Conservation (phyloP, 768 basidiomycete species). For the Suillus hirtellus region DNA sequence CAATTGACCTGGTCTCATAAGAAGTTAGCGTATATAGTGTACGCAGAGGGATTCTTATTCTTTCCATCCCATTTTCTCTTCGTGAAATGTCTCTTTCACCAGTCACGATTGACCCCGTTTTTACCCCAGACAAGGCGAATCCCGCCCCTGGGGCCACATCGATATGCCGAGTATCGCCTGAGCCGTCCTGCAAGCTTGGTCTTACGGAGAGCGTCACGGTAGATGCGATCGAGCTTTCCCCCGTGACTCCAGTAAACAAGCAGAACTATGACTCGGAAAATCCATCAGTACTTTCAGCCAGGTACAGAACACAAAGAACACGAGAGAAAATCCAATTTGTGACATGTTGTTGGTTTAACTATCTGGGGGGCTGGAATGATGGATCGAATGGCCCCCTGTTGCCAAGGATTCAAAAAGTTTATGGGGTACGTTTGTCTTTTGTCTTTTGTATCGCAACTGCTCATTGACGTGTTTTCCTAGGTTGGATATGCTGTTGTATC, state of each 20-base stretch:
- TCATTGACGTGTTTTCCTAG: constrained; percentile 20
- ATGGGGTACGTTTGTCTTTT: constrained; percentile 27
- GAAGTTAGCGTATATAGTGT: too few species aligned
- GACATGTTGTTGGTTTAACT: constrained; percentile 36
- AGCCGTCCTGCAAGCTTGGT: constrained; percentile 8
- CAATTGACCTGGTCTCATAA: not conserved
- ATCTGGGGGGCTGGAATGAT: constrained; percentile 41
- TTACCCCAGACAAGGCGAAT: constrained; percentile 7
- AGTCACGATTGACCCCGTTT: not conserved
- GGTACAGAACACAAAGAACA: constrained; percentile 23
- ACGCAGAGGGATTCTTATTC: not conserved
- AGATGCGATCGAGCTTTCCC: constrained; percentile 6
- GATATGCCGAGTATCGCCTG: constrained; percentile 9
- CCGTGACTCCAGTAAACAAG: not conserved
- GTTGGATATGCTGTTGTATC: constrained; percentile 42
- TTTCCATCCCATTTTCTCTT: not conserved
- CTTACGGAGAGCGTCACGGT: constrained; percentile 1
- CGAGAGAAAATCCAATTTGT: constrained; percentile 32
- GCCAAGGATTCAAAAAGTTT: constrained; percentile 40
- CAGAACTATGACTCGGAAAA: not conserved
- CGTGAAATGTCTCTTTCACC: constrained; percentile 1
- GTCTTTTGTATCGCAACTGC: not conserved
- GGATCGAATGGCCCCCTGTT: constrained; percentile 39
- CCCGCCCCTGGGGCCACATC: constrained; percentile 11
- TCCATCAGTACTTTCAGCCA: not conserved